Evolutionary conservation across 768 basidiomycete species (phyloP).

Genomic region (Lyophyllum semitale): DNA sequence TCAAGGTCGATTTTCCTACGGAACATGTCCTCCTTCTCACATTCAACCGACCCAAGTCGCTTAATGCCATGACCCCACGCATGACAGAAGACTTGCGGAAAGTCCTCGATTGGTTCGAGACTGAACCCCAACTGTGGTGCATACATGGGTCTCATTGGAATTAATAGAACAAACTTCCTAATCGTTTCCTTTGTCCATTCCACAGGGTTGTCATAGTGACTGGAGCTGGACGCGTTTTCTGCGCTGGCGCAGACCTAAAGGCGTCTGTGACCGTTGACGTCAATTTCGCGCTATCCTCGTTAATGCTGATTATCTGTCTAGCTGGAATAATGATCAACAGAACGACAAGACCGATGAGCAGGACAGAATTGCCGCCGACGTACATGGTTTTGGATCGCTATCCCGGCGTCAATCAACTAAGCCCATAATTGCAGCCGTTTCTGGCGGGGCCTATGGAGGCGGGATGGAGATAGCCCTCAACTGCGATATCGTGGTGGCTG

Average conservation of each 20-base stretch:
- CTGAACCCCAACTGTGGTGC: conserved; percentile 72
- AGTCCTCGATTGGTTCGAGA: conserved; percentile 73
- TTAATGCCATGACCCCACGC: conserved; percentile 73
- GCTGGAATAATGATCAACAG: conserved; percentile 62
- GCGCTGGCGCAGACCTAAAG: conserved; percentile 80
- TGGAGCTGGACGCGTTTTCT: conserved; percentile 72
- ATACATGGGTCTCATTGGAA: conserved; percentile 18
- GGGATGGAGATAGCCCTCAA: conserved; percentile 72
- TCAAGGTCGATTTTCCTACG: conserved; percentile 38
- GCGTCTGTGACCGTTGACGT: conserved; percentile 45
- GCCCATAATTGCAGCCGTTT: conserved; percentile 80
- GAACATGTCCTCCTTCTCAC: conserved; percentile 42
- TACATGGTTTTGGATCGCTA: conserved; percentile 71
- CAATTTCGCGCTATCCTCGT: background rate
- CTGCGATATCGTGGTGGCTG: conserved; percentile 76
- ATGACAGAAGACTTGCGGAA: conserved; percentile 54
- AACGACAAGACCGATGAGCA: conserved; percentile 45
- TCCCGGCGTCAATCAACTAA: conserved; percentile 70
- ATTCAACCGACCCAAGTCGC: conserved; percentile 64
- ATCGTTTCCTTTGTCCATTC: background rate
- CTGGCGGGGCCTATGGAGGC: conserved; percentile 72
- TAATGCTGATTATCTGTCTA: conserved; percentile 23
- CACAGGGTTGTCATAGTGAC: conserved; percentile 75
- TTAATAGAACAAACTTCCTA: background rate
- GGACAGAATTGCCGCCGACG: conserved; percentile 35